These are phyloP conservation scores for Apium graveolens DNA, from an alignment of 129 eudicot species.

Conservation along the genomic window DNA sequence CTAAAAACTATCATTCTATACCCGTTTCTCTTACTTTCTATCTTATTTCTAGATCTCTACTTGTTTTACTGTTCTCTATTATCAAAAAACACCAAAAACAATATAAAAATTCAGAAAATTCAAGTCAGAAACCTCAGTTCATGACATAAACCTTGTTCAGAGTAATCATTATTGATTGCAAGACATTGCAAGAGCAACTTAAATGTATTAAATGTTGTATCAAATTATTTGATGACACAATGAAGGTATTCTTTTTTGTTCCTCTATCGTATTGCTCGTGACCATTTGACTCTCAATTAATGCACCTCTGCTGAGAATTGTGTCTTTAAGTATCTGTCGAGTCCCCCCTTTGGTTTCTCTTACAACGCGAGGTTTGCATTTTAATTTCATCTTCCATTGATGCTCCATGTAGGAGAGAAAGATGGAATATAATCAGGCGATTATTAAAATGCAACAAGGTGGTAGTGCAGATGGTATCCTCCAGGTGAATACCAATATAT, in stretches of 20 bases:
- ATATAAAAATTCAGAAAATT: too few relatives aligned
- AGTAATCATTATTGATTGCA: not conserved
- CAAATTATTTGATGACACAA: not conserved
- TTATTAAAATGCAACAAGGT: slow-evolving; percentile 91
- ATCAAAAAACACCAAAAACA: too few relatives aligned
- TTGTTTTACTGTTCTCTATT: too few relatives aligned
- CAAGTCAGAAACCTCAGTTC: too few relatives aligned
- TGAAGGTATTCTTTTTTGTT: not conserved
- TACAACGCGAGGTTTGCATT: not conserved
- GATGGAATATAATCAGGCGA: slow-evolving; percentile 85
- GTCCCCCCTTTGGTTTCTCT: not conserved
- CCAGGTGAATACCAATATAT: slow-evolving; percentile 50
- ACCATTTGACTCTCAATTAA: not conserved
- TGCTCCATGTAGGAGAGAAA: slow-evolving; percentile 65
- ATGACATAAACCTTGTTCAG: not conserved
- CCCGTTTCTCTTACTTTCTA: too few relatives aligned
- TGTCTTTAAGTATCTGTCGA: not conserved
- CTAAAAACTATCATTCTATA: too few relatives aligned
- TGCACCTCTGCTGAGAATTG: not conserved
- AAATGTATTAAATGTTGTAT: not conserved
- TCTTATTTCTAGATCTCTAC: too few relatives aligned
- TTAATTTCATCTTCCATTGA: slow-evolving; percentile 16
- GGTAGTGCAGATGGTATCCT: slow-evolving; percentile 98
- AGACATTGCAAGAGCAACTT: not conserved
- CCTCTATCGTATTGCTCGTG: not conserved